These are phyloP conservation scores for Fusarium sp. DNA, from an alignment of 2,329 filamentous ascomycete genomes.

Conservation along the genomic window DNA sequence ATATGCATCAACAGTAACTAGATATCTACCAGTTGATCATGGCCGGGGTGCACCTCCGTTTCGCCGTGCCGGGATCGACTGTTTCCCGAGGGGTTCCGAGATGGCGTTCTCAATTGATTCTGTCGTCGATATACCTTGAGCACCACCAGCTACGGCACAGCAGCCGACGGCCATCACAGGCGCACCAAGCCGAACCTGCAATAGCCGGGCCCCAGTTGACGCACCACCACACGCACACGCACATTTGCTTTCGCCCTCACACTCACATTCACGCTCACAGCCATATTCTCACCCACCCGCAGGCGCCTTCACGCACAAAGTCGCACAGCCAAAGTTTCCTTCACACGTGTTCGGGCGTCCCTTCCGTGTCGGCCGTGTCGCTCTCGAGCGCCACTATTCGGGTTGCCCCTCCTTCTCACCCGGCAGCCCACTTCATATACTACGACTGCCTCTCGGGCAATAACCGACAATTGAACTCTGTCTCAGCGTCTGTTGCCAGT, in stretches of 20 bases:
- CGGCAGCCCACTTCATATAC: conserved; percentile 41
- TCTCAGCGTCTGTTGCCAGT: conserved; percentile 31
- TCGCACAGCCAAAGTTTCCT: conserved; percentile 27
- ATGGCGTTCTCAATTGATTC: conserved; percentile 16
- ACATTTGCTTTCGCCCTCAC: conserved; percentile 1
- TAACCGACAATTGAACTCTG: conserved; percentile 32
- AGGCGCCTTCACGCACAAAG: conserved; percentile 30
- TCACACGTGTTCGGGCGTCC: conserved; percentile 46
- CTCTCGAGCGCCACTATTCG: conserved; percentile 37
- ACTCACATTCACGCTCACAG: conserved; percentile 35
- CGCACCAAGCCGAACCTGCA: conserved; percentile 41
- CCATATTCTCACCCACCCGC: conserved; percentile 32
- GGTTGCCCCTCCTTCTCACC: conserved; percentile 45
- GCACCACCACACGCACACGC: conserved; percentile 8
- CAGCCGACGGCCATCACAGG: conserved; percentile 34
- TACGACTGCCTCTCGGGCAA: conserved; percentile 34
- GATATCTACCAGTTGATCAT: conserved; percentile 33
- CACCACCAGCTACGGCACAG: conserved; percentile 28
- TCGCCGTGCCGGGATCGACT: conserved; percentile 32
- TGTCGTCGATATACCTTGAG: conserved; percentile 8
- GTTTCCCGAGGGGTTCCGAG: conserved; percentile 35
- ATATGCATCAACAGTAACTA: conserved; percentile 26
- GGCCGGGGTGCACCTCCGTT: conserved; percentile 39
- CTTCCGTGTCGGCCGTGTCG: conserved; percentile 42
- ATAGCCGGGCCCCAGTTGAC: conserved; percentile 41